Percentiles rank a stretch among this genome's conserved stretches.
These are phyloP conservation scores for Blastomyces parvus DNA, from an alignment of 2,329 filamentous ascomycete genomes.

Conservation along the genomic window DNA sequence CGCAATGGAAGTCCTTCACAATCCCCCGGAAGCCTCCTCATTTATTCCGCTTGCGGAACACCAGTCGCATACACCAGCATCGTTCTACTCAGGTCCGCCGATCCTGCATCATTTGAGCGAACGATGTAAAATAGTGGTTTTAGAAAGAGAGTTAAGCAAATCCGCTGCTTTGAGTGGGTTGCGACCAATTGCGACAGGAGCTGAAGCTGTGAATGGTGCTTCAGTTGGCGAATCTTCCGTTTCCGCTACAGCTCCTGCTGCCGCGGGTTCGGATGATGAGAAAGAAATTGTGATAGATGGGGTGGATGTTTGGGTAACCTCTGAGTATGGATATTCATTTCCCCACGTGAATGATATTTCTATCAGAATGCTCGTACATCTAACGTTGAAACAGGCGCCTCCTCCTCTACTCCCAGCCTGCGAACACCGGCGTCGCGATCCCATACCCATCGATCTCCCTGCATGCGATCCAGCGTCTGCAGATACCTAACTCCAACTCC, in stretches of 20 bases:
- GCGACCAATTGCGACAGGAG: conserved; percentile 15
- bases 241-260: conserved; percentile 12
- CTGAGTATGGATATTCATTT: conserved; percentile 31
- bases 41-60: conserved; percentile 38
- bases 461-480: conserved; percentile 40
- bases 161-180: conserved; percentile 29
- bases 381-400: conserved; percentile 31
- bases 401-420: conserved; percentile 31
- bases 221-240: neutral
- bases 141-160: conserved; percentile 32
- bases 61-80: conserved; percentile 40
- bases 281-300: conserved; percentile 31
- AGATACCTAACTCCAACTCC: conserved; percentile 22
- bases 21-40: conserved; percentile 30
- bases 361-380: neutral
- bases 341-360: neutral
- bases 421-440: conserved; percentile 34
- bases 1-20: conserved; percentile 36
- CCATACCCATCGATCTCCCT: conserved; percentile 42
- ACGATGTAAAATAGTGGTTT: conserved; percentile 36
- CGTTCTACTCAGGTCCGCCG: conserved; percentile 39
- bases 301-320: conserved; percentile 41
- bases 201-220: conserved; percentile 13
- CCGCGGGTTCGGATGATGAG: conserved; percentile 15
- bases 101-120: conserved; percentile 41